These are phyloP conservation scores for Rhynchospora pubera DNA, from an alignment of 176 grass and related monocot genomes.

Conservation along the genomic window DNA sequence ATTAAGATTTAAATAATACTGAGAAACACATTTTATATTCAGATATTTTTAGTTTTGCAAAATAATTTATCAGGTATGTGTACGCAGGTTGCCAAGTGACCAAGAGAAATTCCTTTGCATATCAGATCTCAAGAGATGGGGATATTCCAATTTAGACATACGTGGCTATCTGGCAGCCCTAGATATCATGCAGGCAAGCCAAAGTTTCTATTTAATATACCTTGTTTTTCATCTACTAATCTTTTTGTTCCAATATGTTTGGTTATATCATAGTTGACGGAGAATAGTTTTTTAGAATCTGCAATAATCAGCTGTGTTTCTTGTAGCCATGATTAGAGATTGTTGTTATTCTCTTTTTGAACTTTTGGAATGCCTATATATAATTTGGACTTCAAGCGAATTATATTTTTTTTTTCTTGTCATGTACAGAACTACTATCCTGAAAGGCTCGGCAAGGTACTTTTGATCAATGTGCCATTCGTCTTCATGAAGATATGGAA, in stretches of 20 bases:
- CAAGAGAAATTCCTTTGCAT: slow-evolving; percentile 47
- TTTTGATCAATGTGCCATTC: slow-evolving; percentile 30
- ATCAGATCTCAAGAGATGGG: slow-evolving; percentile 41
- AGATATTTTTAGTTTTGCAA: not conserved
- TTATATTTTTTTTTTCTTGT: not conserved
- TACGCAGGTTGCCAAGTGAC: slow-evolving; percentile 26
- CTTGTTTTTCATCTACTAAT: not conserved
- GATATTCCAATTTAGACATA: slow-evolving; percentile 39
- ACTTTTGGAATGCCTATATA: not conserved
- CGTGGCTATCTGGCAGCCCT: slow-evolving; percentile 27
- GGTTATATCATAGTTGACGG: not conserved
- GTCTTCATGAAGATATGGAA: slow-evolving; percentile 40
- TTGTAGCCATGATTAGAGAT: not conserved
- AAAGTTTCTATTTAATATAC: not conserved
- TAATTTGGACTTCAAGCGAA: not conserved
- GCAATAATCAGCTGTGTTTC: not conserved
- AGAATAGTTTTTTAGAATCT: not conserved
- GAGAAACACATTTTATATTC: not conserved
- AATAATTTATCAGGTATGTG: not conserved
- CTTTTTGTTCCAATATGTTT: not conserved
- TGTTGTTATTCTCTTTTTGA: not conserved
- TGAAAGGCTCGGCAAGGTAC: slow-evolving; percentile 33
- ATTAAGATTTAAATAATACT: not conserved
- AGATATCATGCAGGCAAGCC: slow-evolving; percentile 41
- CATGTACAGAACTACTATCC: slow-evolving; percentile 34